Base-by-base conservation (phyloP, 2,329 filamentous ascomycete species). In the Monosporascus sp. region DNA sequence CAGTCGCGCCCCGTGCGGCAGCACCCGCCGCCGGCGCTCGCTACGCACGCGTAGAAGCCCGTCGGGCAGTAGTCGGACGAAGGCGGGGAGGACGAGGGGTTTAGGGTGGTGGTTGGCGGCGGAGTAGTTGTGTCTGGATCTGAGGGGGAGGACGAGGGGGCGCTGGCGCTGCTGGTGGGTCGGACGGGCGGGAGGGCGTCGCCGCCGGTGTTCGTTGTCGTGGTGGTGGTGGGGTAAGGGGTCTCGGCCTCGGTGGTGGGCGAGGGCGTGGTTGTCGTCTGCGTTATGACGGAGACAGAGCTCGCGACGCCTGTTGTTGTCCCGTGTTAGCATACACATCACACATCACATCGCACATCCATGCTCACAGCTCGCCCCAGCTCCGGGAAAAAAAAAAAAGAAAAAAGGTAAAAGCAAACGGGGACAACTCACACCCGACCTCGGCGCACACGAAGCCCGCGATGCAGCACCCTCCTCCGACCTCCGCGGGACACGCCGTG, bases 1-100 rank as follows among this genome's bases (percentile, higher is more conserved):
- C 93, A 97, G 72, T 96, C 82, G 20, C 92, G 84, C 2, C 91
- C 92, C 0, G 90, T 91, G 53, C 88, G 88, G 73, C 93, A 97
- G 74, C 93, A 97, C 2, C 82, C 82, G 20, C 91, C 91, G 16
- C 89, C 91, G 55, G 92, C 90, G 55, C 85, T 85, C 2, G 93
- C 93, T 2, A 86, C 83, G 71, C 93, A 97, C 49, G 90, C 87
- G 70, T 97, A 97, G 76, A 92, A 97, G 2, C 92, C 92, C 0
- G 87, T 92, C 0, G 93, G 93, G 63, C 93, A 97, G 62, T 80
- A 76, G 34, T 70, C 70, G 17, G 68, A 60, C 1, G 75, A 66
- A 14, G 43, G n/a, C 14, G 43, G 8, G 9, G n/a, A 5, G 50
- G 57, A 48, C 14, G 75, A 7, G 2, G 52, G 48, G 41, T 44